Evolutionary conservation across 257 asterid species (phyloP).

Genomic region (Fraxinus anomala): DNA sequence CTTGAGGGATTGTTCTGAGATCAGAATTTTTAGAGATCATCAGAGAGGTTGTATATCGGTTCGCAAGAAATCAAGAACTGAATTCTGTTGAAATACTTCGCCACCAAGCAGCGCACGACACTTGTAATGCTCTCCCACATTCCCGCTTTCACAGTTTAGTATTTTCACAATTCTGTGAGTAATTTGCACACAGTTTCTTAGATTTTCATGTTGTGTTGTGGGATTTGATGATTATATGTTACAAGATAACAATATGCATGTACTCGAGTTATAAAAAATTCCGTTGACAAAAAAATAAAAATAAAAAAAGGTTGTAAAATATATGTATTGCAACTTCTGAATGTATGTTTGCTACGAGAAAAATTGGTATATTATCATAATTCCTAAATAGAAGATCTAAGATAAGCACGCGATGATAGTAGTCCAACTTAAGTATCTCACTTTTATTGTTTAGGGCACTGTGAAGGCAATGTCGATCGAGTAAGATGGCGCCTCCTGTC

Average conservation of each 20-base stretch:
- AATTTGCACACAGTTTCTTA: not conserved
- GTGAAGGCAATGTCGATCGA: not conserved
- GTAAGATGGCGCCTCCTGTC: not conserved
- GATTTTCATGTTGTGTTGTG: not conserved
- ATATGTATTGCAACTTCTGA: not conserved
- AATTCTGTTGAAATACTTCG: constrained; percentile 49
- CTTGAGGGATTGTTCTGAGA: constrained; percentile 77
- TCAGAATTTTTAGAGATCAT: constrained; percentile 69
- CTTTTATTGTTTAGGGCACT: not conserved
- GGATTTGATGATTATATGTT: not conserved
- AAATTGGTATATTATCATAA: no score
- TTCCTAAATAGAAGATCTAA: not conserved
- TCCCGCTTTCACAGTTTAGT: not conserved
- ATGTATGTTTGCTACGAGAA: not conserved
- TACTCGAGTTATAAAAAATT: not conserved
- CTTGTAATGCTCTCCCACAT: not conserved
- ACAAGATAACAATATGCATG: not conserved
- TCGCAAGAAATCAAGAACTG: constrained; percentile 63
- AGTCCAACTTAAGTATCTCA: not conserved
- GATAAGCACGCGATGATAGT: not conserved
- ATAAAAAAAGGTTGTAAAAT: not conserved
- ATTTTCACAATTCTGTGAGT: not conserved
- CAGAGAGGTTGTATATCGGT: constrained; percentile 75
- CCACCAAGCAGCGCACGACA: not conserved
- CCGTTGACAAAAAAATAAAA: not conserved